Conservation (phyloP, 352 stramenopile species). For the Globisporangium iwayamae region DNA sequence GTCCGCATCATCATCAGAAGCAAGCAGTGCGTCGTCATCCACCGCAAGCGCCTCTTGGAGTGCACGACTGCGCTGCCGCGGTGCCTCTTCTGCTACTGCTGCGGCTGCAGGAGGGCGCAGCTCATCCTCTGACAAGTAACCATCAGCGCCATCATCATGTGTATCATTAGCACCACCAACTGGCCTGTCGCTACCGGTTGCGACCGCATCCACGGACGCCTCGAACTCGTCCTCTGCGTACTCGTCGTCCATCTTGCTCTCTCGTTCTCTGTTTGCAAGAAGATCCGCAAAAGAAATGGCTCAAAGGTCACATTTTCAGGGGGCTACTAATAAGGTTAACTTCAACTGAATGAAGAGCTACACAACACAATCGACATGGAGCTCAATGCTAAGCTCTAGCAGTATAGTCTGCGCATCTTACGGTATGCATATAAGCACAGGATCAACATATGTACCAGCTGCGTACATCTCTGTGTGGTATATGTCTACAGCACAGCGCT, state of each 20-base stretch:
- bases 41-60: slow-evolving; percentile 12
- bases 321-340: background rate
- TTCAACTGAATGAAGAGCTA: too few relatives aligned
- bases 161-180: background rate
- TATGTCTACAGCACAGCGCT: background rate
- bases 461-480: background rate
- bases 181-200: background rate
- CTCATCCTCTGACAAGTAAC: slow-evolving; percentile 5
- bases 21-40: slow-evolving; percentile 4
- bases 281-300: background rate
- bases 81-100: background rate
- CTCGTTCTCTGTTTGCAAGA: background rate
- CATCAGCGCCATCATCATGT: background rate
- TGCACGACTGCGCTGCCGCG: slow-evolving; percentile 8
- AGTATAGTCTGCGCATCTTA: too few relatives aligned
- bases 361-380: too few relatives aligned
- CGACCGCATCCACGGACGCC: slow-evolving; percentile 8
- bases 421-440: too few relatives aligned
- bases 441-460: background rate
- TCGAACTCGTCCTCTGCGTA: slow-evolving; percentile 27
- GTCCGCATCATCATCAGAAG: background rate
- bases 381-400: too few relatives aligned
- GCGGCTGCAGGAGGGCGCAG: slow-evolving; percentile 8
- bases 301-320: background rate
- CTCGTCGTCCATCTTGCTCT: slow-evolving; percentile 12